Percentiles rank a stretch among this genome's conserved stretches.
phyloP scores from a whole-genome alignment of 2,329 filamentous ascomycete species.

The Alternaria postmessia region DNA sequence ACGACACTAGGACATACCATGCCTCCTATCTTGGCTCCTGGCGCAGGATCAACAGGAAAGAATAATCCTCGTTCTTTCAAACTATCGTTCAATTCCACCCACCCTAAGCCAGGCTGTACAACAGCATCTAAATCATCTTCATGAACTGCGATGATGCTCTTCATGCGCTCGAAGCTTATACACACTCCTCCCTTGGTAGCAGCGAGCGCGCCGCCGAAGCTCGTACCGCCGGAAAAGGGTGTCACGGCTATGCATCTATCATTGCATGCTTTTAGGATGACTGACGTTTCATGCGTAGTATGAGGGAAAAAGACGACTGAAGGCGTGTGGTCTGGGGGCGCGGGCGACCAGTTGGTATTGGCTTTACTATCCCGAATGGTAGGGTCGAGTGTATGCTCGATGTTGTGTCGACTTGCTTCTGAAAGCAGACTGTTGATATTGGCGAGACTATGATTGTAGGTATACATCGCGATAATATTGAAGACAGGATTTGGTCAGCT shows the following conservation, averaged over 20 bases:
- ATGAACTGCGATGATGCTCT: conserved; percentile 81
- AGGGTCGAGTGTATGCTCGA: conserved; percentile 21
- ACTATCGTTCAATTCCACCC: conserved; percentile 81
- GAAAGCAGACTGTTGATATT: conserved; percentile 20
- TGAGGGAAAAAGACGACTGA: conserved; percentile 74
- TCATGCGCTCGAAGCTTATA: conserved; percentile 84
- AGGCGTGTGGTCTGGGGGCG: conserved; percentile 45
- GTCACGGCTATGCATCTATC: conserved; percentile 81
- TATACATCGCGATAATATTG: neutral
- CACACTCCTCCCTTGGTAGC: conserved; percentile 82
- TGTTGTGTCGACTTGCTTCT: neutral
- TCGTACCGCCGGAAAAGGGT: conserved; percentile 84
- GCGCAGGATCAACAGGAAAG: conserved; percentile 92
- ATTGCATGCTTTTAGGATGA: conserved; percentile 85
- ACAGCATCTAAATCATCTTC: conserved; percentile 69
- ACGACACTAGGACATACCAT: conserved; percentile 66
- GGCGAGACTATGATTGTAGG: conserved; percentile 22
- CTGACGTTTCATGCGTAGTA: conserved; percentile 79
- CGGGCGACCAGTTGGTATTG: conserved; percentile 35
- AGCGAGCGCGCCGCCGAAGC: conserved; percentile 85
- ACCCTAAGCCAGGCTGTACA: conserved; percentile 72
- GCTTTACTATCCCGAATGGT: conserved; percentile 25
- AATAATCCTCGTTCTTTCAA: conserved; percentile 73
- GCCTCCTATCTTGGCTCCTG: conserved; percentile 88
- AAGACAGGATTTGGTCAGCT: too few relatives aligned